Percentiles rank a stretch among this genome's conserved stretches.
Evolutionary conservation across 176 grass and related monocot genomes (phyloP).

Genomic region (Raddia distichophylla): DNA sequence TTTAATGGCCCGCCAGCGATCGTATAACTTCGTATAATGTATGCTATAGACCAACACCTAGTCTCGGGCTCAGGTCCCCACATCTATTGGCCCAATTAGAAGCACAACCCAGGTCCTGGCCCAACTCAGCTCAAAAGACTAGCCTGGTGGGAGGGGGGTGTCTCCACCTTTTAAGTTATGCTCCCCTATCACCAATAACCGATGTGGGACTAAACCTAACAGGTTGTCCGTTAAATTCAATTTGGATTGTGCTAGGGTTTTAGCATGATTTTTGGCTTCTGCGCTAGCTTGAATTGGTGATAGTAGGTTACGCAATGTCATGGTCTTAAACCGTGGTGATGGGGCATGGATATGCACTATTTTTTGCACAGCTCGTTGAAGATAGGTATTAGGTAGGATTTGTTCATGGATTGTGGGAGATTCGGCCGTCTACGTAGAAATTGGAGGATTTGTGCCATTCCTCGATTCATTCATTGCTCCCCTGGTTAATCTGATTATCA

Average conservation of each 20-base stretch:
- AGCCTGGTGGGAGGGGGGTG: no score
- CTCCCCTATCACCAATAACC: no score
- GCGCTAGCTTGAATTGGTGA: neutral
- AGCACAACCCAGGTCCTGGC: no score
- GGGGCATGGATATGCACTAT: neutral
- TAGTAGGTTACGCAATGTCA: neutral
- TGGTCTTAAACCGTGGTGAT: neutral
- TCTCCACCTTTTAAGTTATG: no score
- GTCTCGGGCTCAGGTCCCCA: no score
- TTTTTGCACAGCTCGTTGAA: conserved; percentile 12
- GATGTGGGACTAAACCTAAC: no score
- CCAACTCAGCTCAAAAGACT: no score
- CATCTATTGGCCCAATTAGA: no score
- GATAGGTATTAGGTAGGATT: accelerated
- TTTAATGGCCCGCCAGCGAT: no score
- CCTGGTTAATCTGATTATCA: neutral
- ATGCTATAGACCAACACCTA: no score
- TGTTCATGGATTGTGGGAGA: conserved; percentile 14
- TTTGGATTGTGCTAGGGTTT: conserved; percentile 32
- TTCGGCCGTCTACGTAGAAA: neutral
- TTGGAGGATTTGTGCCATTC: neutral
- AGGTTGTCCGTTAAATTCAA: neutral
- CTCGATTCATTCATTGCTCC: neutral
- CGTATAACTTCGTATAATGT: no score
- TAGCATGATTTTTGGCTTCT: neutral